Conservation (phyloP, 495 filamentous ascomycete species). For the Echria macrotheca region DNA sequence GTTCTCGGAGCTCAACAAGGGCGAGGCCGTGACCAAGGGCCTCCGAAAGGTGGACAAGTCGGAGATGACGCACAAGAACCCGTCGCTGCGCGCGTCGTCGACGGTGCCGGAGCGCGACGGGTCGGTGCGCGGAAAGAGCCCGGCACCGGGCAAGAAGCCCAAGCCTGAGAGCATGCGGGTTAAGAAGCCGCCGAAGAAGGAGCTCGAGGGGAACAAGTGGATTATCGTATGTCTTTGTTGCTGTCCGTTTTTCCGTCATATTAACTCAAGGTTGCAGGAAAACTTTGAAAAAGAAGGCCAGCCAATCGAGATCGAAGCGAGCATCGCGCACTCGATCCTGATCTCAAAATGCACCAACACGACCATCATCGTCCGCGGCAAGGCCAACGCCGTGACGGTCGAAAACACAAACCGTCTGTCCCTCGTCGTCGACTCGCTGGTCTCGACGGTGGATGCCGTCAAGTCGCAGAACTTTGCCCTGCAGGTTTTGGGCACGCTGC, state of each 20-base stretch:
- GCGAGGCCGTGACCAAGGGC: conserved; percentile 75
- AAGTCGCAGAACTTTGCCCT: conserved; percentile 88
- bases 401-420: conserved; percentile 83
- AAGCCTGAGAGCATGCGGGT: conserved; percentile 92
- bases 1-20: conserved; percentile 85
- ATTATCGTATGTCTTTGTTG: conserved; percentile 51
- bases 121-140: conserved; percentile 65
- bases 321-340: conserved; percentile 82
- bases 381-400: conserved; percentile 90
- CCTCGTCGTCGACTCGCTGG: conserved; percentile 81
- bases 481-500: conserved; percentile 76
- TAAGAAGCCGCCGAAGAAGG: conserved; percentile 88
- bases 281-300: conserved; percentile 77
- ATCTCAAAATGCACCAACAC: conserved; percentile 85
- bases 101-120: conserved; percentile 58
- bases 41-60: conserved; percentile 90
- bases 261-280: conserved; percentile 47
- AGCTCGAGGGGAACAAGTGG: conserved; percentile 95
- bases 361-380: conserved; percentile 83
- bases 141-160: conserved; percentile 80
- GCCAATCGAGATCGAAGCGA: conserved; percentile 69
- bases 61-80: conserved; percentile 98
- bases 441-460: conserved; percentile 88
- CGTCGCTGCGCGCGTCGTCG: conserved; percentile 69
- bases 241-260: not conserved